A percentile compares a stretch with the other conserved stretches of the same genome.
Evolutionary conservation across 2,329 filamentous ascomycete species (phyloP).

Genomic region (Paramyrothecium sp.): DNA sequence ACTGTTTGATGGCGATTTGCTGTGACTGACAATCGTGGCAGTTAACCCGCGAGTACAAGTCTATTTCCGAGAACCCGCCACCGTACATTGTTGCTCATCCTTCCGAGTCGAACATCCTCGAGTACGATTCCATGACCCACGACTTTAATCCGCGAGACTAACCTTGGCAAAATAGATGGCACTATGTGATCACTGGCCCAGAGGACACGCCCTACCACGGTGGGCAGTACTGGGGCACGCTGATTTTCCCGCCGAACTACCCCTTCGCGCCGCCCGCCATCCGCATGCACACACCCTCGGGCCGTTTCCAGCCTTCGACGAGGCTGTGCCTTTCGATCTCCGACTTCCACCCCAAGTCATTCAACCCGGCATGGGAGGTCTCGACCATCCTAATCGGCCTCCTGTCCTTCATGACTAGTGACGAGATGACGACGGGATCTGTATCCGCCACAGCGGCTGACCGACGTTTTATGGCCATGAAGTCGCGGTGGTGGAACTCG

Average conservation of each 20-base stretch:
- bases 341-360: constrained; percentile 96
- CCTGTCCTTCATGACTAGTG: constrained; percentile 95
- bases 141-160: constrained; percentile 3
- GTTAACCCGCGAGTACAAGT: constrained; percentile 63
- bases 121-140: constrained; percentile 52
- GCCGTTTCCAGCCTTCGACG: constrained; percentile 90
- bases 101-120: constrained; percentile 86
- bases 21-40: constrained; percentile 26
- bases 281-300: constrained; percentile 97
- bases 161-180: constrained; percentile 63
- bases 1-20: not conserved
- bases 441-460: constrained; percentile 76
- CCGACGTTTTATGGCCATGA: constrained; percentile 71
- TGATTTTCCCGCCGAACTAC: constrained; percentile 94
- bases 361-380: constrained; percentile 98
- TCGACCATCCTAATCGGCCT: constrained; percentile 94
- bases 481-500: constrained; percentile 93
- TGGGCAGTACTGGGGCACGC: constrained; percentile 97
- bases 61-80: constrained; percentile 70
- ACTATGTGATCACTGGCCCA: constrained; percentile 93
- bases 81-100: constrained; percentile 88
- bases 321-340: constrained; percentile 93
- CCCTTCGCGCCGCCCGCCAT: constrained; percentile 96
- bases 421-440: constrained; percentile 97
- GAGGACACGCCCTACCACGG: constrained; percentile 91